Conservation (phyloP, 768 basidiomycete species). For the Agrocybe chaxingu region DNA sequence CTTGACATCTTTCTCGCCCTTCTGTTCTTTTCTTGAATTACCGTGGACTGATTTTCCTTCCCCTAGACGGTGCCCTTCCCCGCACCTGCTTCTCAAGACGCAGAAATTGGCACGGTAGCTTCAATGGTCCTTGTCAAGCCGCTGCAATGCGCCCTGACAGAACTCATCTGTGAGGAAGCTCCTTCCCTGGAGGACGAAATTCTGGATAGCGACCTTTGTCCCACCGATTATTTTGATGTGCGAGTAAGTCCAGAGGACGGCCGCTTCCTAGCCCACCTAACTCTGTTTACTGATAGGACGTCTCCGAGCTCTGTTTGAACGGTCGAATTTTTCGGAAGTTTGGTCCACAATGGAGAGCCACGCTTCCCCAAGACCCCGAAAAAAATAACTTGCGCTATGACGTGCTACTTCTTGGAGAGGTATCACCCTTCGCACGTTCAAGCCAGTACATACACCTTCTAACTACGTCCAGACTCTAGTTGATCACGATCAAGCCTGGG, state of each 20-base stretch:
- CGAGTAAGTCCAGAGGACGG: slow-evolving; percentile 10
- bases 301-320: slow-evolving; percentile 10
- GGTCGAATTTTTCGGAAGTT: slow-evolving; percentile 18
- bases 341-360: not conserved
- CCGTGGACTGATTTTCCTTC: not conserved
- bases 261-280: not conserved
- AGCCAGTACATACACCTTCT: slow-evolving; percentile 8
- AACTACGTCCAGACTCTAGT: slow-evolving; percentile 41
- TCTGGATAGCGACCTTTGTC: not conserved
- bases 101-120: not conserved
- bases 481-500: slow-evolving; percentile 63
- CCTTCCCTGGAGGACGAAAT: not conserved
- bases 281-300: slow-evolving; percentile 12
- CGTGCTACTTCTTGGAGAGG: slow-evolving; percentile 36
- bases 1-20: not conserved
- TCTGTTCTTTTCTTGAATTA: slow-evolving; percentile 5
- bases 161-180: slow-evolving; percentile 14
- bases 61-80: not conserved
- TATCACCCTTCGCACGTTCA: slow-evolving; percentile 13
- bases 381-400: slow-evolving; percentile 3
- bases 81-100: not conserved
- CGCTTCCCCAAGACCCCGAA: not conserved
- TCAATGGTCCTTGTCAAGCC: slow-evolving; percentile 16
- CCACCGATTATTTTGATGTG: slow-evolving; percentile 6
- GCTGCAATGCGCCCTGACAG: slow-evolving; percentile 20